Base-by-base conservation (phyloP, 2,329 filamentous ascomycete genomes). In the Chaetomiaceae sp. region DNA sequence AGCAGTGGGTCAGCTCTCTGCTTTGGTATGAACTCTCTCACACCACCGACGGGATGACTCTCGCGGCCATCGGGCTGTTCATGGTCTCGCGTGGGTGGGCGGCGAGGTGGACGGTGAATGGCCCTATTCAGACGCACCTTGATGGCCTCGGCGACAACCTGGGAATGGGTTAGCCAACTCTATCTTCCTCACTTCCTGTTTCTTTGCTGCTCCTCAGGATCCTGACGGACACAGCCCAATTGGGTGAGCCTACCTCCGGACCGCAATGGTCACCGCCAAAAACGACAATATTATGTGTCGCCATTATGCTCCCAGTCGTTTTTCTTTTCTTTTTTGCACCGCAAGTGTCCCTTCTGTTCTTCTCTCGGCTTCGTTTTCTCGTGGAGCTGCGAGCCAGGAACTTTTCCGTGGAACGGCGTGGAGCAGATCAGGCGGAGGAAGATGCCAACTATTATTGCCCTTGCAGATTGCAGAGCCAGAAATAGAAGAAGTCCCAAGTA, bases 251-350 rank as follows among this genome's bases (percentile, higher is more conserved):
- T 71, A 90, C 88, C 82, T 95, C 89, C 1, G 89, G 89, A 69
- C 89, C 89, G 66, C 86, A 89, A 72, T 94, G 88, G 75, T 95
- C 90, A 66, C 88, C 88, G 48, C 72, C 86, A 69, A 92, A 89
- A 54, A 92, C 86, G 57, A 91, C 87, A 68, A 91, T 87, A 60
- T 89, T 89, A 68, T 83, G 85, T 46, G 80, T 77, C 61, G 84
- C 72, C 87, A 90, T 90, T 54, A n/a, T n/a, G n/a, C n/a, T n/a
- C n/a, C n/a, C n/a, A n/a, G 38, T 56, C 53, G 25, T 23, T 29
- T 10, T 23, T 29, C 2, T 13, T 33, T 10, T 14, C 14, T 27
- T 20, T 25, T n/a, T n/a, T 18, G 16, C 16, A 20, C 33, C 20
- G n/a, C n/a, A n/a, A 11, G n/a, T 10, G 7, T 18, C 16, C 20